Base-by-base conservation (phyloP, 192 early-diverging fungal genomes). In the Coemansia sp. region DNA sequence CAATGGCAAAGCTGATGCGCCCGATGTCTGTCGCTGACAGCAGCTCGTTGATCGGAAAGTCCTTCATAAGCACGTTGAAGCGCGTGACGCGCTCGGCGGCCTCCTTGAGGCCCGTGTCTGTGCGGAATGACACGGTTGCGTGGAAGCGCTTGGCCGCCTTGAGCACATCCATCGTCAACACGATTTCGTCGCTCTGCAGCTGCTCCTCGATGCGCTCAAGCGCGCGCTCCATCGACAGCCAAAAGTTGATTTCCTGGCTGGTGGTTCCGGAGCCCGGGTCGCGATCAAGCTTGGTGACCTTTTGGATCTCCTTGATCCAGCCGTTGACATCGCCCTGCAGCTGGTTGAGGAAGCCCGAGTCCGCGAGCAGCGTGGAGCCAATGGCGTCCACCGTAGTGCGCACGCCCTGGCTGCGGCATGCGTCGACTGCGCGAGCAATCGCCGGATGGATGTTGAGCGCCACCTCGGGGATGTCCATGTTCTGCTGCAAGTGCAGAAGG, bases 261-360 rank as follows among this genome's bases (percentile, higher is more conserved):
- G 97, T 95, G 6, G 93, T 92, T 10, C 95, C 95, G 21, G 90
- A 91, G 1, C 88, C 77, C 15, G 95, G 94, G 63, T 99, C 98
- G 56, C 98, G 89, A 45, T 87, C 84, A 53, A 99, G 87, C 69
- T 94, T 93, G 42, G 96, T 97, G 18, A 99, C 96, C 68, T 97
- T 98, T 68, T 99, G 95, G 72, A 99, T 99, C 75, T 99, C 98
- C 70, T 95, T 95, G 77, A 98, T 94, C 98, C 98, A 99, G 7
- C 89, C 90, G 66, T 99, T 98, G 35, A 99, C 97, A 65, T 96
- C 94, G 58, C 85, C 82, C 75, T 98, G 97, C 45, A 99, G 85
- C 69, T 91, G 89, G 82, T 99, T 99, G 25, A 99, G 80, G 56
- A 99, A 93, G 4, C 84, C 74, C 2, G 94, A 92, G 64, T 99